Base-by-base conservation (phyloP, 169 alveolate genomes). In the Theileria parva region DNA sequence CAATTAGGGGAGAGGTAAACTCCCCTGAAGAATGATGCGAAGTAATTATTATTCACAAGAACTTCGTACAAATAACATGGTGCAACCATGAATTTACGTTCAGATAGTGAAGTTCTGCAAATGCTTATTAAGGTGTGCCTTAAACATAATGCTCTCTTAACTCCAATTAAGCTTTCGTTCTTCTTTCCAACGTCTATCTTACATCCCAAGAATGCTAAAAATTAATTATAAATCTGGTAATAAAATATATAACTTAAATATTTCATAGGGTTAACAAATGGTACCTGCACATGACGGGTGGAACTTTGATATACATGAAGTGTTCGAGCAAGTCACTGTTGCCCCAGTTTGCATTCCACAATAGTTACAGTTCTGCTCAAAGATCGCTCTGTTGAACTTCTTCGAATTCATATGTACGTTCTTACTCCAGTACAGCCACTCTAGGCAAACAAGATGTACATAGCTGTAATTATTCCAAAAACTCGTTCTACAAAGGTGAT, bases 251-350 rank as follows among this genome's bases (percentile, higher is more conserved):
- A 55, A 55, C 1, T 55, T 19, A 55, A 19, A n/a, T 2, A 2
- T 55, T 55, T 19, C 1, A 2, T 55, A 55, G 4, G 27, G 27
- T 2, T 55, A 55, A 59, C 15, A 59, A 59, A 25, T 59, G 27
- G 34, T 63, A 6, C 83, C 89, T 5, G 80, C 89, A 60, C 89
- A 83, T n/a, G 89, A 83, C 25, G 89, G 77, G 28, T 83, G 89
- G 77, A 83, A 83, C 11, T 77, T 48, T n/a, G 77, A 81, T 60
- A 23, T 70, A 21, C 89, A 83, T 68, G 76, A 39, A 79, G 61
- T 70, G 66, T 83, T 74, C 2, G 86, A 25, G 48, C 89, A 83
- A 15, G 70, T 15, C 0, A 83, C 25, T 13, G 86, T 83, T 1
- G 89, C 89, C 6, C 89, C 89, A 27, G 76, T 63, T 17, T 67